Evolutionary conservation across 345 rosid genomes (phyloP), one percentile per base, ranked within the genome.

Genomic region (Rubroshorea leprosula): DNA sequence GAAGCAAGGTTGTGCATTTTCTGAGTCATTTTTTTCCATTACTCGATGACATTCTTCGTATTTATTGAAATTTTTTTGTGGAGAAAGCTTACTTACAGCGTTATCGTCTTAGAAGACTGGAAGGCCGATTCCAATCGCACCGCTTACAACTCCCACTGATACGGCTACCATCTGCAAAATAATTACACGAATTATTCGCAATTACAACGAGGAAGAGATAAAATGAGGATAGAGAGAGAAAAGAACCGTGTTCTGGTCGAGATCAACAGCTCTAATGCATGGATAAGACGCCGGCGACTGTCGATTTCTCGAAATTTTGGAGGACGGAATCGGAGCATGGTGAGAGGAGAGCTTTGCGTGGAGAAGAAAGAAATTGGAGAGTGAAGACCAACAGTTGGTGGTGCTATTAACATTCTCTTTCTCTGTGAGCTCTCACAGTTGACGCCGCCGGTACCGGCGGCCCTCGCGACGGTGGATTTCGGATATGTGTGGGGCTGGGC

Each of bases 1-100:
- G 68, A 92, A 92, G 76, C 96, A 92, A 14, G 90, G 87, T 71
- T 92, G 98, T 0, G 93, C 86, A 31, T 89, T 92, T 1, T 86
- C 96, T 57, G 25, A 19, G 41, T 19, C 49, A 5, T 15, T 53
- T 51, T 27, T n/a, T n/a, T n/a, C n/a, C n/a, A n/a, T n/a, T n/a
- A n/a, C n/a, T n/a, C n/a, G n/a, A n/a, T n/a, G n/a, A n/a, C n/a
- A n/a, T n/a, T n/a, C n/a, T n/a, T n/a, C n/a, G n/a, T n/a, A n/a
- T n/a, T n/a, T n/a, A n/a, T n/a, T n/a, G n/a, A n/a, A n/a, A n/a
- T n/a, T n/a, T n/a, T n/a, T n/a, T n/a, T n/a, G n/a, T n/a, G n/a
- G n/a, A n/a, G n/a, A n/a, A n/a, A n/a, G n/a, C n/a, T n/a, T n/a
- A 25, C 85, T 80, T 47, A 89, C 98, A 23, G 96, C 89, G 73